phyloP scores from a whole-genome alignment of 2,329 filamentous ascomycete species.

The Chrysoporthe cubensis region DNA sequence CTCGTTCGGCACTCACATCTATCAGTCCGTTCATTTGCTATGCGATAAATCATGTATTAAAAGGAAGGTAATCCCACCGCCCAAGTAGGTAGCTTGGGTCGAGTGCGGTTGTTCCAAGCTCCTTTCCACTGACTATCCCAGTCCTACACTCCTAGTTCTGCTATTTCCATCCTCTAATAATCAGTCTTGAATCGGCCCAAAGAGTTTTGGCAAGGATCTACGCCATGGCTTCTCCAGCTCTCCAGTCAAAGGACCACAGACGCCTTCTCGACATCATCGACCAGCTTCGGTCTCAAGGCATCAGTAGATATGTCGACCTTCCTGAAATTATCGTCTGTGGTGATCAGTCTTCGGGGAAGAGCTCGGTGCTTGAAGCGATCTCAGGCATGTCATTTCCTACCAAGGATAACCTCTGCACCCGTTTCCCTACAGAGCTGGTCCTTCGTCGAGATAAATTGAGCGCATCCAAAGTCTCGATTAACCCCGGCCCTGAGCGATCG shows the following conservation, averaged over 20 bases:
- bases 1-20: too few species aligned
- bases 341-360: conserved; percentile 22
- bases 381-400: conserved; percentile 11
- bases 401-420: conserved; percentile 13
- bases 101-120: too few species aligned
- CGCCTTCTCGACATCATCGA: not conserved
- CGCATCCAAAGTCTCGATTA: not conserved
- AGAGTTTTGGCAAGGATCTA: too few species aligned
- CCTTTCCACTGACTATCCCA: too few species aligned
- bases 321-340: conserved; percentile 22
- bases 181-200: too few species aligned
- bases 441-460: not conserved
- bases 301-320: conserved; percentile 6
- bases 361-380: conserved; percentile 22
- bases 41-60: too few species aligned
- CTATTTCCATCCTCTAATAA: too few species aligned
- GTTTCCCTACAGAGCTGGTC: conserved; percentile 19
- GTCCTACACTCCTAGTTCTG: too few species aligned
- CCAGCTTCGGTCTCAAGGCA: not conserved
- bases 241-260: not conserved
- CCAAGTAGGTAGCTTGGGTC: too few species aligned
- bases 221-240: too few species aligned
- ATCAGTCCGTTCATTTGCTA: too few species aligned
- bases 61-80: too few species aligned
- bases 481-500: not conserved